These are phyloP conservation scores for Lentinula lateritia DNA, from an alignment of 768 basidiomycete species.

Conservation along the genomic window DNA sequence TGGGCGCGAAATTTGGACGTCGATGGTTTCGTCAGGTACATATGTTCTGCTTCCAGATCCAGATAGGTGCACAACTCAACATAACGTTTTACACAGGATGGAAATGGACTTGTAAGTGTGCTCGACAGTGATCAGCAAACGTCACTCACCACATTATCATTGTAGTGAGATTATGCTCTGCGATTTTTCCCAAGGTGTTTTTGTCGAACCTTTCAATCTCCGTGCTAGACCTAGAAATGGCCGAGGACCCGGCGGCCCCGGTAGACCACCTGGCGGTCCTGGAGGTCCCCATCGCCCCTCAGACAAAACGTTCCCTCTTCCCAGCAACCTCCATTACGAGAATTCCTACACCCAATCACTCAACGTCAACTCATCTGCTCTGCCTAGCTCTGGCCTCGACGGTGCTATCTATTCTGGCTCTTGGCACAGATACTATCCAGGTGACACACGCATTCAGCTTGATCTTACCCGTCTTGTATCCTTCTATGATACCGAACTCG, in stretches of 20 bases:
- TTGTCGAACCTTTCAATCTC: slow-evolving; percentile 31
- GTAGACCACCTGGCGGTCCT: slow-evolving; percentile 4
- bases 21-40: slow-evolving; percentile 42
- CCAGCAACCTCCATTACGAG: not conserved
- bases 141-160: not conserved
- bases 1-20: slow-evolving; percentile 35
- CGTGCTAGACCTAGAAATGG: not conserved
- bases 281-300: not conserved
- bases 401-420: slow-evolving; percentile 24
- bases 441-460: slow-evolving; percentile 36
- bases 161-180: slow-evolving; percentile 44
- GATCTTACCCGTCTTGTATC: slow-evolving; percentile 36
- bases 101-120: slow-evolving; percentile 42
- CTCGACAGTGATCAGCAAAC: not conserved
- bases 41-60: not conserved
- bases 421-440: slow-evolving; percentile 38
- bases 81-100: slow-evolving; percentile 26
- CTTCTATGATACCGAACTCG: slow-evolving; percentile 35
- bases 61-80: too few species aligned
- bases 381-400: slow-evolving; percentile 5
- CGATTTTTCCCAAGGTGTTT: slow-evolving; percentile 35
- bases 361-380: not conserved
- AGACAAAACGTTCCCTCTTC: not conserved
- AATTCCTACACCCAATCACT: too few species aligned
- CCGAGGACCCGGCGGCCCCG: slow-evolving; percentile 1